phyloP scores from a whole-genome alignment of 2,329 filamentous ascomycete genomes.

The Onygena corvina region DNA sequence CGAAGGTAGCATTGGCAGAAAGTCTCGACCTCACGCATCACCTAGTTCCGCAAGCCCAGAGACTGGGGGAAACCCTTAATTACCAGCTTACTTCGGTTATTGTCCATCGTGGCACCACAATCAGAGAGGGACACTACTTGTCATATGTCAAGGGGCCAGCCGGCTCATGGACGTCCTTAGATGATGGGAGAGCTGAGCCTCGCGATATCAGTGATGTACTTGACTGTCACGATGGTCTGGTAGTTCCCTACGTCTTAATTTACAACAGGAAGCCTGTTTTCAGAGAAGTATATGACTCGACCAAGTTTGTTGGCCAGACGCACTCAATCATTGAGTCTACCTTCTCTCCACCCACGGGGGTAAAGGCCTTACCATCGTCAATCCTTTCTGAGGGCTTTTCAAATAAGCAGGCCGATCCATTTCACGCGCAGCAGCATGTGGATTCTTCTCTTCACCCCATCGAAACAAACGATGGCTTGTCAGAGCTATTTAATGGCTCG shows the following conservation, averaged over 20 bases:
- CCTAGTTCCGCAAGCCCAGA: conserved; percentile 1
- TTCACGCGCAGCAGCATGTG: neutral
- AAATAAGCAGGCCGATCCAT: neutral
- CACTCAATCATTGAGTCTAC: neutral
- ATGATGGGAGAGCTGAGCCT: neutral
- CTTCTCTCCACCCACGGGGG: neutral
- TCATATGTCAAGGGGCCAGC: conserved; percentile 11
- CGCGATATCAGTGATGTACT: neutral
- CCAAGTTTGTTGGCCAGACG: neutral
- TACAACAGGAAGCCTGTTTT: conserved; percentile 8
- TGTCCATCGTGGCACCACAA: conserved; percentile 7
- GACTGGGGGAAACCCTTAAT: neutral
- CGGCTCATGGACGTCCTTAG: conserved; percentile 10
- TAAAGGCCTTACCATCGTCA: neutral
- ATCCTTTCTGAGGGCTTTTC: neutral
- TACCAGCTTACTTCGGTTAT: conserved; percentile 12
- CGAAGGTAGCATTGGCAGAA: conserved; percentile 10
- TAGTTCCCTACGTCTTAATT: conserved; percentile 9
- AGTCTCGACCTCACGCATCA: conserved; percentile 12
- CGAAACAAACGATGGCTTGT: neutral
- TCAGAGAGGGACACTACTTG: conserved; percentile 11
- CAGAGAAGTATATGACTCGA: neutral
- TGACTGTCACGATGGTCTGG: neutral
- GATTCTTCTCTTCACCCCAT: neutral
- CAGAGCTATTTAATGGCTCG: neutral